Percentiles rank a stretch among this genome's conserved stretches.
These are phyloP conservation scores for Xylariales sp. DNA, from an alignment of 2,329 filamentous ascomycete genomes.

Conservation along the genomic window DNA sequence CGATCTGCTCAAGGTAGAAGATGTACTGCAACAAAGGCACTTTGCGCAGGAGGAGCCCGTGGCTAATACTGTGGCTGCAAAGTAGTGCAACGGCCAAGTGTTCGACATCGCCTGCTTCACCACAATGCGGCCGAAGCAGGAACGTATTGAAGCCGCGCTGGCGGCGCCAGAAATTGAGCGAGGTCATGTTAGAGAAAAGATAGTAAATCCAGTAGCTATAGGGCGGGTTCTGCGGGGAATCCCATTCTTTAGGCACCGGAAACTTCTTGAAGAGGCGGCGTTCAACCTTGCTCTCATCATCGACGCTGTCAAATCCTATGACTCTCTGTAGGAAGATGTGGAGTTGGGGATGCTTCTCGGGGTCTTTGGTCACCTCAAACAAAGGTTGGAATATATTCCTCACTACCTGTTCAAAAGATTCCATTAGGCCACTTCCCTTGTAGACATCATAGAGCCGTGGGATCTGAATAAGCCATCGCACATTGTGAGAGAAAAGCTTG, in stretches of 20 bases:
- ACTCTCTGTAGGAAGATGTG: slow-evolving; percentile 95
- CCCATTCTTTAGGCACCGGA: slow-evolving; percentile 88
- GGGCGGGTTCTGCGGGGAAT: slow-evolving; percentile 92
- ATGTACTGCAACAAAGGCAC: slow-evolving; percentile 95
- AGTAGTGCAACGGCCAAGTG: slow-evolving; percentile 91
- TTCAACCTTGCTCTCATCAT: slow-evolving; percentile 97
- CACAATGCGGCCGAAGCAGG: slow-evolving; percentile 90
- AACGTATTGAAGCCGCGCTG: slow-evolving; percentile 96
- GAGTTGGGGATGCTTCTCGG: slow-evolving; percentile 87
- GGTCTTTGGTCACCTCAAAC: slow-evolving; percentile 93
- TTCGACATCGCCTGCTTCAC: slow-evolving; percentile 96
- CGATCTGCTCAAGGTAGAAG: slow-evolving; percentile 97
- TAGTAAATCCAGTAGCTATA: slow-evolving; percentile 99
- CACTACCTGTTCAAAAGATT: slow-evolving; percentile 89
- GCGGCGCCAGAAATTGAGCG: slow-evolving; percentile 91
- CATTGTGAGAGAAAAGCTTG: slow-evolving; percentile 97
- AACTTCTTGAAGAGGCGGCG: slow-evolving; percentile 96
- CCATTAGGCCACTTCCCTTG: slow-evolving; percentile 87
- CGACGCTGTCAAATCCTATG: slow-evolving; percentile 96
- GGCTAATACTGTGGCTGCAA: slow-evolving; percentile 96
- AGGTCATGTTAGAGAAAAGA: slow-evolving; percentile 91
- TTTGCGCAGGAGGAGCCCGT: slow-evolving; percentile 91
- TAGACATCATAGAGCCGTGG: slow-evolving; percentile 96
- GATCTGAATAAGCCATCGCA: slow-evolving; percentile 96
- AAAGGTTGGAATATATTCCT: slow-evolving; percentile 92